phyloP scores from a whole-genome alignment of 805 yeast species.

The Yamadazyma paraphyllophila region DNA sequence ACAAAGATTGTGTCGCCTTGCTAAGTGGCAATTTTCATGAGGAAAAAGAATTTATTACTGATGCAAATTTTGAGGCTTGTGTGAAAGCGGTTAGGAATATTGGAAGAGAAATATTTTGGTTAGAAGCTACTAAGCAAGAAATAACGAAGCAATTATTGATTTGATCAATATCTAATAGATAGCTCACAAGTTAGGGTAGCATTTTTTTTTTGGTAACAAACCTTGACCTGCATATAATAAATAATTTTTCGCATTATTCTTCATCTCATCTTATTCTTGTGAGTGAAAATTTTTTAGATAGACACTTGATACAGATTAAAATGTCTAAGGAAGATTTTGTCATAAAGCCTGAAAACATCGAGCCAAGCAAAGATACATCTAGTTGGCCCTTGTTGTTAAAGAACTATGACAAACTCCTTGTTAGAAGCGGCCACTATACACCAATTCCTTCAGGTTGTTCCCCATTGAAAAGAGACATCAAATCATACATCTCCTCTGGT shows the following conservation, averaged over 20 bases:
- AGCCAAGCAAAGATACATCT: slow-evolving; percentile 80
- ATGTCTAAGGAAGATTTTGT: slow-evolving; percentile 51
- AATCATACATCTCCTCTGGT: slow-evolving; percentile 88
- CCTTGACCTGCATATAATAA: slow-evolving; percentile 6
- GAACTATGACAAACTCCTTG: slow-evolving; percentile 89
- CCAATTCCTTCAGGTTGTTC: slow-evolving; percentile 96
- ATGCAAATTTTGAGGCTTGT: slow-evolving; percentile 31
- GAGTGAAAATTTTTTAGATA: slow-evolving; percentile 11
- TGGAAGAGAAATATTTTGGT: slow-evolving; percentile 43
- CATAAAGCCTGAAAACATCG: slow-evolving; percentile 84
- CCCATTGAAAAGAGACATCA: slow-evolving; percentile 91
- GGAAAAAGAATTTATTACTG: slow-evolving; percentile 33
- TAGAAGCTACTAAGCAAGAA: slow-evolving; percentile 33
- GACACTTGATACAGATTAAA: neutral
- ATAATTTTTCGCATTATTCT: neutral
- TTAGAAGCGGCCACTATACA: slow-evolving; percentile 95
- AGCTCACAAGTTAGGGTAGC: neutral
- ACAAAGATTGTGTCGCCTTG: slow-evolving; percentile 62
- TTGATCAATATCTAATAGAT: neutral
- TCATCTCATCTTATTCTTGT: slow-evolving; percentile 9
- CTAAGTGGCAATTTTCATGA: slow-evolving; percentile 50
- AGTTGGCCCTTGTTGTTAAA: slow-evolving; percentile 95
- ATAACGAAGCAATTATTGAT: slow-evolving; percentile 21
- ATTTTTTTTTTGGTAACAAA: too few relatives aligned
- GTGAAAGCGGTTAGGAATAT: slow-evolving; percentile 34